A percentile compares a stretch with the other conserved stretches of the same genome.
Conservation (phyloP, 805 yeast species). For the Starmera caribaea region DNA sequence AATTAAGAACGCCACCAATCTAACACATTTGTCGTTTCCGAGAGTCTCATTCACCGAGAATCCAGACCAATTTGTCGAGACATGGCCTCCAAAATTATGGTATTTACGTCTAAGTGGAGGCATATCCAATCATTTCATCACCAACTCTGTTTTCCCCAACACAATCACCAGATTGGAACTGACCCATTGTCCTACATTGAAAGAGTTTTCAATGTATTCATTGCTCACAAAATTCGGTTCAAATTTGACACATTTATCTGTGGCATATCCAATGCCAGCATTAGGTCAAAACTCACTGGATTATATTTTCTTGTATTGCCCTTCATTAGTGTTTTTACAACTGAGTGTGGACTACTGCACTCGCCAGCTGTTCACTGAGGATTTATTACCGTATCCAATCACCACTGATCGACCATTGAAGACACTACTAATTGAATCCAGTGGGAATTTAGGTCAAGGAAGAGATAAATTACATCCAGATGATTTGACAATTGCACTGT, state of each 20-base stretch:
- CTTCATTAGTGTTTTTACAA: constrained; percentile 52
- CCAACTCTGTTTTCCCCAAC: constrained; percentile 59
- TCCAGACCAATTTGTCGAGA: constrained; percentile 33
- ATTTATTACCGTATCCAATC: constrained; percentile 22
- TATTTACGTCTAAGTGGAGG: constrained; percentile 83
- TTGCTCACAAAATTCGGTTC: constrained; percentile 58
- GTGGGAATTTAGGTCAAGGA: constrained; percentile 81
- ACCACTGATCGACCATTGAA: constrained; percentile 36
- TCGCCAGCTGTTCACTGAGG: constrained; percentile 40
- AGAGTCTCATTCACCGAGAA: constrained; percentile 73
- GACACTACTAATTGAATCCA: constrained; percentile 63
- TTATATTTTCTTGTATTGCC: constrained; percentile 64
- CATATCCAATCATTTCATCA: constrained; percentile 69
- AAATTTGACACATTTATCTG: constrained; percentile 49
- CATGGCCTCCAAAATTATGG: constrained; percentile 77
- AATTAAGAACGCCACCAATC: constrained; percentile 46
- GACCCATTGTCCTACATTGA: constrained; percentile 79
- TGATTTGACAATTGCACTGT: constrained; percentile 76
- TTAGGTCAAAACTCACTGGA: constrained; percentile 64
- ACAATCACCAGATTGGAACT: constrained; percentile 66
- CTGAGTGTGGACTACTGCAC: constrained; percentile 71
- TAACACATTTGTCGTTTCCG: constrained; percentile 80
- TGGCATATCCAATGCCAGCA: constrained; percentile 86
- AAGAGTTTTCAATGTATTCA: constrained; percentile 52
- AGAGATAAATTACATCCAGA: constrained; percentile 71